Conservation (phyloP, 2,329 filamentous ascomycete genomes). For the Sarocladiaceae sp. region DNA sequence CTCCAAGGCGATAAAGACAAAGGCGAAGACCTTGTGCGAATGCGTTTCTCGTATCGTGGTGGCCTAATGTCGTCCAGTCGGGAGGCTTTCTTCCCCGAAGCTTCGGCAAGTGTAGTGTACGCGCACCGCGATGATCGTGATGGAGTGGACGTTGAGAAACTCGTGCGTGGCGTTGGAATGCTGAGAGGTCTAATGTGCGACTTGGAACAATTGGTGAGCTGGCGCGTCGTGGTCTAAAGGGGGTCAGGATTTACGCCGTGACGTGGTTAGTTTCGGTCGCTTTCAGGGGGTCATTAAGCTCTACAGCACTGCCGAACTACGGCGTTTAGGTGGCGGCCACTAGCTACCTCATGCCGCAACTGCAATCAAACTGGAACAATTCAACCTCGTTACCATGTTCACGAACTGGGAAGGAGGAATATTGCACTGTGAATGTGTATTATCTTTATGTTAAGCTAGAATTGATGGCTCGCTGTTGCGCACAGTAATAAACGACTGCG, state of each 20-base stretch:
- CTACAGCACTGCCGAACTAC: not conserved
- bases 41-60: not conserved
- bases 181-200: slow-evolving; percentile 2
- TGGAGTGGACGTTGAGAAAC: not conserved
- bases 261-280: not conserved
- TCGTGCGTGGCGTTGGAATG: not conserved
- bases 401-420: no score
- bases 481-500: no score
- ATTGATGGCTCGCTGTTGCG: no score
- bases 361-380: no score
- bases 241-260: not conserved
- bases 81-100: no score
- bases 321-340: not conserved
- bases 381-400: no score
- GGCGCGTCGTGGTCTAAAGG: slow-evolving; percentile 3
- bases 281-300: not conserved
- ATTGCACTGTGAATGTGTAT: no score
- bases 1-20: no score
- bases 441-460: no score
- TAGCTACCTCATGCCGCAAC: no score
- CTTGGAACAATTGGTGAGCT: slow-evolving; percentile 5
- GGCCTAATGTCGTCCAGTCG: not conserved
- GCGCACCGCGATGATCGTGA: not conserved
- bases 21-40: not conserved
- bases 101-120: not conserved